Evolutionary conservation across 768 basidiomycete genomes (phyloP), one percentile per base, ranked within the genome.

Genomic region (Naganishia antarctica): DNA sequence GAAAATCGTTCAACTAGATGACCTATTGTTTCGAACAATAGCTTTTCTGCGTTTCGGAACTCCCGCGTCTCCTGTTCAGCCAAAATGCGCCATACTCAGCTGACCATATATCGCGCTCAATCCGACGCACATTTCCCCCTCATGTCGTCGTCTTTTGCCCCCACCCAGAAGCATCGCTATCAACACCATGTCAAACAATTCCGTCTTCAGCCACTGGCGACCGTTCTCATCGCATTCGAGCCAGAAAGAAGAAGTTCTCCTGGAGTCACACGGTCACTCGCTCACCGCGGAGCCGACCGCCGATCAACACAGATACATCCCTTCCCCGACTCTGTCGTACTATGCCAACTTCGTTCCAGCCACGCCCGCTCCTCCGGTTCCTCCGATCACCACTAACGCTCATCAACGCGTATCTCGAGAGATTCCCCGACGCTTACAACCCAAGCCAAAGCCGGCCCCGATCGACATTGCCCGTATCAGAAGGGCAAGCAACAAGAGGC

Each of bases 241-340:
- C 53, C n/a, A 12, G 18, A 41, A 13, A n/a, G 34, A 41, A 18
- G 43, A 44, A 18, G 18, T 44, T 9, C 43, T 44, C 11, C 13
- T 37, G 15, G 34, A 11, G 9, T 21, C 21, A 11, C 32, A 25
- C 5, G 34, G 23, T 23, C 8, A 37, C 15, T 7, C 34, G 29
- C 16, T n/a, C 50, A 32, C 8, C 50, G 25, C 18, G 48, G 15
- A 34, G 21, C 21, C 50, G 32, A 41, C 7, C 50, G n/a, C 1
- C 34, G 32, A 57, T 44, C 53, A 57, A 26, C 32, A 21, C 1
- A 40, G 23, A 21, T 46, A 37, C 46, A 43, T 58, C 43, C 63
- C 53, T 7, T 64, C 63, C 16, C 63, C 63, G 16, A 64, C 63
- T 1, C 25, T 64, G 12, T 64, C 63, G 7, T 64, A 64, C 53